Base-by-base conservation (phyloP, 1,284 basidiomycete genomes). In the Mycosarcoma maydis region DNA sequence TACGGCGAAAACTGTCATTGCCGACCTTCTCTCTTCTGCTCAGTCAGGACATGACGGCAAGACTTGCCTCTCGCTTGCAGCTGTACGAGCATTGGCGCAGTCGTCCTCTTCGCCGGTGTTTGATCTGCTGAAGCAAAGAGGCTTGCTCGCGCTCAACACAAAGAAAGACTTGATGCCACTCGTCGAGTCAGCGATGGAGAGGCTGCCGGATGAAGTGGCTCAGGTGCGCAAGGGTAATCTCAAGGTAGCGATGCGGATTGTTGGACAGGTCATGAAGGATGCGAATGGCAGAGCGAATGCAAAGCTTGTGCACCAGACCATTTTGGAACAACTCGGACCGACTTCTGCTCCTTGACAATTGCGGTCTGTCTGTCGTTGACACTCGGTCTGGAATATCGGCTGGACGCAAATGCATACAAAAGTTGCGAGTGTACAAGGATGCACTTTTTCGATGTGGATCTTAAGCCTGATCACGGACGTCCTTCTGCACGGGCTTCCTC, bases 191-290 rank as follows among this genome's bases (percentile, higher is more conserved):
- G 90, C 89, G 0, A 88, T 96, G 17, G 80, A 82, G 6, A 86
- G 85, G 7, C 83, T 92, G 42, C 91, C 92, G 0, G 83, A 86
- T 40, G 92, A 94, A 76, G 88, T 87, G 0, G 86, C 86, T 6
- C 88, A 88, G 19, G 87, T 92, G 19, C 86, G 86, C 16, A 84
- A 85, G 33, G 94, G 95, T 0, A 90, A 92, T 58, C 82, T 84
- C 26, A 92, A 91, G 65, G 93, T 94, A 1, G 78, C 97, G 36
- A 92, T 92, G 84, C 89, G 90, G 62, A 86, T 98, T 29, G 86
- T 98, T 7, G 95, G 95, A 0, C 86, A 88, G 78, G 91, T 95
- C 20, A 97, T 98, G 92, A 91, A 89, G 82, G 82, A 87, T 48
- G 91, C 89, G 58, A 85, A 87, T 57, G 94, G 94, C 4, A 85